phyloP scores from a whole-genome alignment of 495 filamentous ascomycete species.

The Penicillium odoratum region DNA sequence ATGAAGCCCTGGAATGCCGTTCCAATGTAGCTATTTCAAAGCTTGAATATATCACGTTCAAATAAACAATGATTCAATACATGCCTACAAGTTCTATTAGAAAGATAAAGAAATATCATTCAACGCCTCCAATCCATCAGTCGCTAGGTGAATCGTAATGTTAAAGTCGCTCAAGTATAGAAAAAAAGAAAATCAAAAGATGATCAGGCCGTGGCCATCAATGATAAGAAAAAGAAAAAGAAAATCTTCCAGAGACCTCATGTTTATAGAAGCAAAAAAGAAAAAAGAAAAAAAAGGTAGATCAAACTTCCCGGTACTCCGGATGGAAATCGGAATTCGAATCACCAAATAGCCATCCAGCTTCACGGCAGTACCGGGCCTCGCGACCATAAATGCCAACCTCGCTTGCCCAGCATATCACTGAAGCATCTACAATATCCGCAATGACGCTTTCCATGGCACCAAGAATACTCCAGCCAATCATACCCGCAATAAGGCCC shows the following conservation, averaged over 20 bases:
- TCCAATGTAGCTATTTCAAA: conserved; percentile 22
- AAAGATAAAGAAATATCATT: not conserved
- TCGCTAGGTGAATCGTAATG: conserved; percentile 9
- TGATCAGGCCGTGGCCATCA: not conserved
- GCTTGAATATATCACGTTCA: conserved; percentile 22
- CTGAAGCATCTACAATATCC: conserved; percentile 86
- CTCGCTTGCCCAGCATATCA: conserved; percentile 94
- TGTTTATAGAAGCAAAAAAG: not conserved
- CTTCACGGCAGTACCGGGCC: conserved; percentile 82
- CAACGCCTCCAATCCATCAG: conserved; percentile 7
- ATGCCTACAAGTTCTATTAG: not conserved
- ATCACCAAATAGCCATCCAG: conserved; percentile 77
- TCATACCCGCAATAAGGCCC: conserved; percentile 84
- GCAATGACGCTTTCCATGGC: conserved; percentile 91
- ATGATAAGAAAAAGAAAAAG: not conserved
- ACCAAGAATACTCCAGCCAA: conserved; percentile 94
- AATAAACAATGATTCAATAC: conserved; percentile 11
- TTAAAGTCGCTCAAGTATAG: conserved; percentile 7
- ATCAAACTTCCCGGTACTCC: conserved; percentile 21
- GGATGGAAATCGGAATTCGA: conserved; percentile 14
- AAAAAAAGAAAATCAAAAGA: not conserved
- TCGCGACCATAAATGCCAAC: conserved; percentile 66
- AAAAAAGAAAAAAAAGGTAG: not conserved
- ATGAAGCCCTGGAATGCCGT: conserved; percentile 28
- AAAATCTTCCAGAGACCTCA: not conserved